Evolutionary conservation across 116 monocot species (phyloP), one percentile per base, ranked within the genome.

Genomic region (Phalaenopsis hybrid): DNA sequence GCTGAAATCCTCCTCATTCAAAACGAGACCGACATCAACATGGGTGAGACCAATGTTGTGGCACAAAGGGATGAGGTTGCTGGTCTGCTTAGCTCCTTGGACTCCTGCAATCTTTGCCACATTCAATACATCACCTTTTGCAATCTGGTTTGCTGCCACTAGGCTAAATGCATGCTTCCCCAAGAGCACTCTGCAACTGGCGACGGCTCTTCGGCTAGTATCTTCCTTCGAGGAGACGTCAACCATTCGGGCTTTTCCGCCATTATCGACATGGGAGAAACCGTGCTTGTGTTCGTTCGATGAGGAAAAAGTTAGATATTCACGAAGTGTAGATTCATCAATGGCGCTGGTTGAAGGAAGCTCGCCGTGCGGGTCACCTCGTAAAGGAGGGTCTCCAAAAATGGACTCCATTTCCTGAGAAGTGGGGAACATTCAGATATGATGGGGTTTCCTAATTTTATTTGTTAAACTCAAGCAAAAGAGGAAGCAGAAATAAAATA

Each of bases 41-140:
- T 88, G 89, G 7, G 85, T 84, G 20, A 98, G 82, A 41, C 69
- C 76, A n/a, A 98, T 91, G 84, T 90, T 94, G 61, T 98, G 97
- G 68, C 97, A 98, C 33, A 98, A 34, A 5, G 95, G 97, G 74
- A 98, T 92, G 76, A 94, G 91, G 59, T 44, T 84, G 82, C 93
- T 88, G 1, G 97, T 91, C 52, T 90, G 86, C 87, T 98, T 98
- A 4, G 97, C 97, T 58, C 93, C 95, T 75, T 48, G 86, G 9
- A 98, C 93, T 81, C 97, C 97, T 31, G 95, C 95, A 67, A 98
- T 87, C 86, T 93, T 98, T 48, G 97, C 97, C 21, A 94, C 95
- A 74, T 69, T 90, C 31, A 98, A 80, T 0, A 90, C 97, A 84
- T 98, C 93, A 73, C 97, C 95, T 89, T 98, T 98, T 52, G 88